Evolutionary conservation across 2,329 filamentous ascomycete genomes (phyloP).

Genomic region (Intubia oerlemansii): DNA sequence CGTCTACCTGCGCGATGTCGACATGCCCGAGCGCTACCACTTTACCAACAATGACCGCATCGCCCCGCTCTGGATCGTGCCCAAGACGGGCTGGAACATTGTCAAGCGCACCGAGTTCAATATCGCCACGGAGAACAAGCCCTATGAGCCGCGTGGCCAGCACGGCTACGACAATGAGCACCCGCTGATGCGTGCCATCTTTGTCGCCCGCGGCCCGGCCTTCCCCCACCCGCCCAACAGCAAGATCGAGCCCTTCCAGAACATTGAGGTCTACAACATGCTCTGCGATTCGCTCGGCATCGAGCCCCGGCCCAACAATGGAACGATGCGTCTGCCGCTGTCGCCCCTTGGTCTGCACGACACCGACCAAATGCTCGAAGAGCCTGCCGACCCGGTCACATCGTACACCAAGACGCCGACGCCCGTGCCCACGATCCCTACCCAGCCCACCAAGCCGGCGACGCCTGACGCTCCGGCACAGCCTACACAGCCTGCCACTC

Average conservation of each 20-base stretch:
- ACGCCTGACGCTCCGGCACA: conserved; percentile 4
- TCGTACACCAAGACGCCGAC: conserved; percentile 7
- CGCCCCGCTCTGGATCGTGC: conserved; percentile 84
- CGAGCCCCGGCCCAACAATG: conserved; percentile 59
- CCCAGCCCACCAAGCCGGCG: conserved; percentile 1
- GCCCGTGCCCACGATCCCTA: conserved; percentile 19
- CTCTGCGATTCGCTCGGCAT: conserved; percentile 73
- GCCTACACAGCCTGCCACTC: conserved; percentile 1
- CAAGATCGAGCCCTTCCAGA: conserved; percentile 66
- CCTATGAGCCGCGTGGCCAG: conserved; percentile 64
- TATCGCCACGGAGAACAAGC: conserved; percentile 38
- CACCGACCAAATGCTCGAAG: conserved; percentile 22
- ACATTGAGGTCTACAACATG: conserved; percentile 87
- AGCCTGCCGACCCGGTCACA: conserved; percentile 30
- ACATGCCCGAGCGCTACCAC: conserved; percentile 88
- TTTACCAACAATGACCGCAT: conserved; percentile 78
- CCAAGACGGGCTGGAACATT: conserved; percentile 82
- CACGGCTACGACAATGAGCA: conserved; percentile 94
- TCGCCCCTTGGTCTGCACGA: conserved; percentile 40
- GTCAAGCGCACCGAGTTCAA: conserved; percentile 64
- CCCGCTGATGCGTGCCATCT: conserved; percentile 89
- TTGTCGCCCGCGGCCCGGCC: conserved; percentile 75
- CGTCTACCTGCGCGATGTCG: conserved; percentile 64
- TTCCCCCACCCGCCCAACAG: conserved; percentile 76
- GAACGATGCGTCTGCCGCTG: conserved; percentile 56